Evolutionary conservation across 257 asterid species (phyloP), one percentile per base, ranked within the genome.

Genomic region (Parsonsia alboflavescens): DNA sequence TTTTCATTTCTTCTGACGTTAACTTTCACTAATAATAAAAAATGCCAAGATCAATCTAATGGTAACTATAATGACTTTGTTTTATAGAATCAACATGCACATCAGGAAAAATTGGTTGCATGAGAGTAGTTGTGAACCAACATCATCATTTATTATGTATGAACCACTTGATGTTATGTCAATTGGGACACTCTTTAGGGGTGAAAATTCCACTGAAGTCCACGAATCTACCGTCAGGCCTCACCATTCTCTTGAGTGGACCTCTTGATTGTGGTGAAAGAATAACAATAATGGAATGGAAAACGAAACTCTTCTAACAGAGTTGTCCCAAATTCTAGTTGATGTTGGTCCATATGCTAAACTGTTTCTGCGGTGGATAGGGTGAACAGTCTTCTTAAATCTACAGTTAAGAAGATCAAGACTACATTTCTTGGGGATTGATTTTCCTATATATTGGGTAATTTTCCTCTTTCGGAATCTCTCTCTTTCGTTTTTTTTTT

Each of bases 31-130:
- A 33, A 33, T 33, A 33, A 33, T 3, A 33, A 33, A n/a, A n/a
- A n/a, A n/a, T n/a, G n/a, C n/a, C n/a, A n/a, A n/a, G n/a, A n/a
- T n/a, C n/a, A n/a, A n/a, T n/a, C n/a, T n/a, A n/a, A n/a, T n/a
- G n/a, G n/a, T n/a, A n/a, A n/a, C n/a, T n/a, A n/a, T n/a, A n/a
- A n/a, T 41, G 4, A 16, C 13, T 39, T 36, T 41, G 16, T 22
- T 4, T 22, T 6, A 19, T 6, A 73, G 78, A 70, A 77, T 39
- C 4, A 42, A 30, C 52, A 78, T 17, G 30, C 21, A 17, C 58
- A 52, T 30, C 75, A 39, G 8, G 59, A 71, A 16, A 24, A 16
- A 7, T 24, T 78, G 72, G 21, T 73, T 78, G 33, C 82, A 78
- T 61, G 78, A 78, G 19, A 73, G 75, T 15, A 45, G 71, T 36